Percentiles rank a stretch among this genome's conserved stretches.
Conservation (phyloP, 2,329 filamentous ascomycete species). For the Diaporthe citriasiana region DNA sequence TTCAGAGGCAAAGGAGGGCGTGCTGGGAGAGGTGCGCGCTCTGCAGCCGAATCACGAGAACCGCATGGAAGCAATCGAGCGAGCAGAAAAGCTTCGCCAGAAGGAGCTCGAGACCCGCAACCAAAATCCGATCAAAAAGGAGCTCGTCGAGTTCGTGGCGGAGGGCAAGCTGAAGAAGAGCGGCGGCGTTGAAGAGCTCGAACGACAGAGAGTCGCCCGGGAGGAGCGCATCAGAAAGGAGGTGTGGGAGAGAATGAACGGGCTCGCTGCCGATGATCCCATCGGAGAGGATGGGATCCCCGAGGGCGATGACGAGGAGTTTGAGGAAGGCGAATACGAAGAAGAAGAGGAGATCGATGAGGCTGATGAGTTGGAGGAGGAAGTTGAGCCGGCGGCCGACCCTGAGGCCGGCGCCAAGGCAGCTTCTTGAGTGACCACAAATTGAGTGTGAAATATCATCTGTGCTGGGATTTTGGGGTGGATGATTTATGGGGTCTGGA, state of each 20-base stretch:
- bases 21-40: slow-evolving; percentile 93
- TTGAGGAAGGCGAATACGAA: slow-evolving; percentile 28
- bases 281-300: slow-evolving; percentile 54
- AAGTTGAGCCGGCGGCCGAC: slow-evolving; percentile 23
- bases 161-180: slow-evolving; percentile 96
- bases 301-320: slow-evolving; percentile 42
- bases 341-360: slow-evolving; percentile 26
- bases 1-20: slow-evolving; percentile 86
- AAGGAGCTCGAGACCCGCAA: slow-evolving; percentile 86
- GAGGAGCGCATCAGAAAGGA: slow-evolving; percentile 90
- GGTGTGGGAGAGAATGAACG: slow-evolving; percentile 78
- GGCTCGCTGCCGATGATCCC: slow-evolving; percentile 60
- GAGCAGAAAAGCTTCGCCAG: slow-evolving; percentile 92
- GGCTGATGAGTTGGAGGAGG: slow-evolving; percentile 28
- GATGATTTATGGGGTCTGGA: slow-evolving; percentile 15
- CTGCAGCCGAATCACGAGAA: slow-evolving; percentile 95
- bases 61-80: slow-evolving; percentile 93
- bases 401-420: slow-evolving; percentile 29
- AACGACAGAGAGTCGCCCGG: slow-evolving; percentile 84
- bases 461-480: slow-evolving; percentile 18
- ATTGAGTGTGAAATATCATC: not conserved
- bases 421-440: slow-evolving; percentile 23
- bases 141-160: slow-evolving; percentile 86
- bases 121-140: slow-evolving; percentile 84
- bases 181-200: slow-evolving; percentile 93